Evolutionary conservation across 169 alveolate genomes (phyloP).

Genomic region (Babesia gibsoni): DNA sequence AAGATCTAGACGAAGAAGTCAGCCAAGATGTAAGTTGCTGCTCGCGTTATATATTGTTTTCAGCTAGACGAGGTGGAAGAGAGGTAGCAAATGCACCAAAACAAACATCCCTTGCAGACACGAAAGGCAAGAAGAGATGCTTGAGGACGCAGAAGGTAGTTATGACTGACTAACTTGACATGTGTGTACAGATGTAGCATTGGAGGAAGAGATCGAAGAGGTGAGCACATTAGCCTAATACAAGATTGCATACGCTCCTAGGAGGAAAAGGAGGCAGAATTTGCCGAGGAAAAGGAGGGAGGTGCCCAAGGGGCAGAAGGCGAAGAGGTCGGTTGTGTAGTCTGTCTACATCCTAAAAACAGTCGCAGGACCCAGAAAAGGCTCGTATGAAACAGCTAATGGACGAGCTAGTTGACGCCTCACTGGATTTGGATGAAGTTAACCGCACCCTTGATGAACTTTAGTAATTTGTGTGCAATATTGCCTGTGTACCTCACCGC

Average conservation of each 20-base stretch:
- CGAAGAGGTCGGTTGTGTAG: conserved; percentile 5
- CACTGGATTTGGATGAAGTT: conserved; percentile 37
- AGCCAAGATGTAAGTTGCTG: conserved; percentile 1
- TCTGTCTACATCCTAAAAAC: neutral
- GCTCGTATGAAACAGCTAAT: conserved; percentile 33
- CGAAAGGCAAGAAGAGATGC: conserved; percentile 33
- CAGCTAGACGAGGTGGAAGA: conserved; percentile 48
- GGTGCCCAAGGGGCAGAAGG: neutral
- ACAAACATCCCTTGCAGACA: conserved; percentile 1
- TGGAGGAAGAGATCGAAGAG: conserved; percentile 57
- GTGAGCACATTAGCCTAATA: neutral
- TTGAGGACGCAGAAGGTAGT: conserved; percentile 65
- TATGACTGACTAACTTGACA: neutral
- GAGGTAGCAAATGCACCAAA: conserved; percentile 5
- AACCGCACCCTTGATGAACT: conserved; percentile 34
- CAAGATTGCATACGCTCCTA: neutral
- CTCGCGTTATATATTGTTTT: neutral
- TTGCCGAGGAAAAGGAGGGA: conserved; percentile 26
- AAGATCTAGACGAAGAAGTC: conserved; percentile 23
- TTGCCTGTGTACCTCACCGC: neutral
- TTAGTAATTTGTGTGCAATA: neutral
- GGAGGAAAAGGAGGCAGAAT: conserved; percentile 40
- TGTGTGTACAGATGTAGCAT: conserved; percentile 42
- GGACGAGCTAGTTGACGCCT: conserved; percentile 51
- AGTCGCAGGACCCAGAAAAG: conserved; percentile 32